Percentiles rank a stretch among this genome's conserved stretches.
phyloP scores from a whole-genome alignment of 225 moss, liverwort and hornwort genomes.

The Physcomitrellopsis africana region DNA sequence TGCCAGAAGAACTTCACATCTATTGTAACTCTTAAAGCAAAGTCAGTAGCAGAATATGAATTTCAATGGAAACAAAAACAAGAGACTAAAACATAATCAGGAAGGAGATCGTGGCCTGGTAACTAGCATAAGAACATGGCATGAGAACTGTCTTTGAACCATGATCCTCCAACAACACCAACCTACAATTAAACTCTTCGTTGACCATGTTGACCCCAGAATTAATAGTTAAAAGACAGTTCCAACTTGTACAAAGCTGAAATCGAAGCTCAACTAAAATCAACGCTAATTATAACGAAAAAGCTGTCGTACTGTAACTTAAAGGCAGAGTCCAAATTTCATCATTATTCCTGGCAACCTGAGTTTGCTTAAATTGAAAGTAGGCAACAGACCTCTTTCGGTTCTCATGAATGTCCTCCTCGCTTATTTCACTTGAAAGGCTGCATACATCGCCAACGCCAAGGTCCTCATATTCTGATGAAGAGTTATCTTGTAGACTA shows the following conservation, averaged over 20 bases:
- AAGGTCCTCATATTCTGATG: constrained; percentile 68
- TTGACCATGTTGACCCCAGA: constrained; percentile 3
- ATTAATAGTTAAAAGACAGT: constrained; percentile 10
- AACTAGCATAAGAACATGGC: constrained; percentile 6
- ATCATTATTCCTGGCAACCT: constrained; percentile 1
- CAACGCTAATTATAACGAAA: constrained; percentile 10
- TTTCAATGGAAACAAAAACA: background rate
- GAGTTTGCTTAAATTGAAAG: constrained; percentile 2
- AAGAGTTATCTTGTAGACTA: constrained; percentile 64
- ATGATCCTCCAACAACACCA: constrained; percentile 21
- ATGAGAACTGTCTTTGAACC: background rate
- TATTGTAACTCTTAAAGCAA: constrained; percentile 9
- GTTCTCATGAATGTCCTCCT: constrained; percentile 83
- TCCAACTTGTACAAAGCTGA: constrained; percentile 14
- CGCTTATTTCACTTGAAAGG: constrained; percentile 83
- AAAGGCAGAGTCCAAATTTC: background rate
- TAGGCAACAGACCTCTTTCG: constrained; percentile 67
- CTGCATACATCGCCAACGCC: constrained; percentile 70
- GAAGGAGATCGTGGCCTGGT: background rate
- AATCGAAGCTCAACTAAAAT: constrained; percentile 10
- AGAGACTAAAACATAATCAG: constrained; percentile 1
- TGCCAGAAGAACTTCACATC: constrained; percentile 16
- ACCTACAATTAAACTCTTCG: background rate
- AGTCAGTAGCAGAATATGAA: constrained; percentile 17
- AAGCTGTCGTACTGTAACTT: background rate